Conservation (phyloP, 208 protist genomes). For the Trypanosoma congolense region DNA sequence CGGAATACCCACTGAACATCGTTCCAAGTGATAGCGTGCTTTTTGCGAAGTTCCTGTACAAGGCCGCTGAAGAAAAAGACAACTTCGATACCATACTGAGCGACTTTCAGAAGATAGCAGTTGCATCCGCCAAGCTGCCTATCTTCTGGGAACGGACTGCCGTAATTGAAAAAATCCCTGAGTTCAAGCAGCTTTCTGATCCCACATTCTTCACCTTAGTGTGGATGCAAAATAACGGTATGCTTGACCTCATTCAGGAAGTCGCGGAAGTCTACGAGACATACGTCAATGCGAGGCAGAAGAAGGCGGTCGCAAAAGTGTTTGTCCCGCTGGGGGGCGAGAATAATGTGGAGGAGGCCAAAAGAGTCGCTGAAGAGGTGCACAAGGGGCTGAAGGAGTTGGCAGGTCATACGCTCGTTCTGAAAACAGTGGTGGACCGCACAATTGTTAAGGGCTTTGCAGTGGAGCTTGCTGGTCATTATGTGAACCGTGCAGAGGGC, state of each 20-base stretch:
- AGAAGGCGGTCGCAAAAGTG: slow-evolving; percentile 74
- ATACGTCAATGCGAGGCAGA: slow-evolving; percentile 85
- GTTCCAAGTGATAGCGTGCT: slow-evolving; percentile 83
- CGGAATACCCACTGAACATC: slow-evolving; percentile 68
- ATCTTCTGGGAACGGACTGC: slow-evolving; percentile 87
- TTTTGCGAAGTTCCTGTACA: slow-evolving; percentile 89
- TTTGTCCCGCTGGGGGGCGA: slow-evolving; percentile 76
- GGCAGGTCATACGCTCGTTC: slow-evolving; percentile 51
- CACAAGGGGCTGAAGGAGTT: slow-evolving; percentile 64
- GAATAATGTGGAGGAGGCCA: slow-evolving; percentile 45
- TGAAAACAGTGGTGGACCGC: slow-evolving; percentile 80
- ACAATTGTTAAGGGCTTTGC: slow-evolving; percentile 84
- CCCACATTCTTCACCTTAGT: slow-evolving; percentile 79
- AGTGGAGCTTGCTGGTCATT: slow-evolving; percentile 76
- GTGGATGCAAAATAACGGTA: slow-evolving; percentile 90
- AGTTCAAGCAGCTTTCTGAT: slow-evolving; percentile 80
- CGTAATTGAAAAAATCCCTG: slow-evolving; percentile 53
- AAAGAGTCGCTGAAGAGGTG: slow-evolving; percentile 66
- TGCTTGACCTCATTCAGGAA: slow-evolving; percentile 79
- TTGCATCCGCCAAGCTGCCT: slow-evolving; percentile 59
- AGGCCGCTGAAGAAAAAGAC: slow-evolving; percentile 66
- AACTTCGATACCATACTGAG: slow-evolving; percentile 65
- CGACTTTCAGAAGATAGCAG: slow-evolving; percentile 75
- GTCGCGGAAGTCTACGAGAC: slow-evolving; percentile 83
- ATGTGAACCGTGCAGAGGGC: slow-evolving; percentile 73